Conservation (phyloP, 192 early-diverging fungal species). For the Gonapodya sp. region DNA sequence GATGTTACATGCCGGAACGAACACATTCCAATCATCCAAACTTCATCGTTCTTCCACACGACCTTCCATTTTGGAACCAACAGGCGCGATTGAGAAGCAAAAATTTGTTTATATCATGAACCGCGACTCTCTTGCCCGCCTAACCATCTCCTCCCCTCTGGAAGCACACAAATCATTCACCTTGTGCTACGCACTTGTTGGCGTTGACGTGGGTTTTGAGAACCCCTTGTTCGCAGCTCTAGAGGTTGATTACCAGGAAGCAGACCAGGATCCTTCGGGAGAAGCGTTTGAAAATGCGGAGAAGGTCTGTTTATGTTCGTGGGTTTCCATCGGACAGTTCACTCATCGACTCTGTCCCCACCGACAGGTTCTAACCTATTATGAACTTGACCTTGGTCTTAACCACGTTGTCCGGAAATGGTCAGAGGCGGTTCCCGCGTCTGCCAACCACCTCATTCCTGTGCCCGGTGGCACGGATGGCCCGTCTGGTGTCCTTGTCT, state of each 20-base stretch:
- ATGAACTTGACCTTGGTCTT: conserved; percentile 95
- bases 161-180: conserved; percentile 81
- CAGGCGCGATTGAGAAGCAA: conserved; percentile 82
- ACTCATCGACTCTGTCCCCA: conserved; percentile 17
- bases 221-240: conserved; percentile 95
- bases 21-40: conserved; percentile 9
- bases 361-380: conserved; percentile 81
- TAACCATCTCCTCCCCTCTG: conserved; percentile 90
- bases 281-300: conserved; percentile 60
- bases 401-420: conserved; percentile 98
- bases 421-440: conserved; percentile 66
- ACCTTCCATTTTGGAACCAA: not conserved
- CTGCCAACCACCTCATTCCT: conserved; percentile 73
- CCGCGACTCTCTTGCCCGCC: conserved; percentile 68
- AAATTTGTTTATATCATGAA: conserved; percentile 97
- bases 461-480: conserved; percentile 72
- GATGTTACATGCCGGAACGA: not conserved
- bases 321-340: conserved; percentile 9
- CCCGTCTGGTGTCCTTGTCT: conserved; percentile 94
- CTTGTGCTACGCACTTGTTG: conserved; percentile 68
- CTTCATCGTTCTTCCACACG: no score
- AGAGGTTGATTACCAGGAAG: conserved; percentile 76
- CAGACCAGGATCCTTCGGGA: conserved; percentile 63
- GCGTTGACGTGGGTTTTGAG: conserved; percentile 95
- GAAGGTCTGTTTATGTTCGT: conserved; percentile 37